Conservation (phyloP, 768 basidiomycete genomes). For the Xanthoconium purpureum region DNA sequence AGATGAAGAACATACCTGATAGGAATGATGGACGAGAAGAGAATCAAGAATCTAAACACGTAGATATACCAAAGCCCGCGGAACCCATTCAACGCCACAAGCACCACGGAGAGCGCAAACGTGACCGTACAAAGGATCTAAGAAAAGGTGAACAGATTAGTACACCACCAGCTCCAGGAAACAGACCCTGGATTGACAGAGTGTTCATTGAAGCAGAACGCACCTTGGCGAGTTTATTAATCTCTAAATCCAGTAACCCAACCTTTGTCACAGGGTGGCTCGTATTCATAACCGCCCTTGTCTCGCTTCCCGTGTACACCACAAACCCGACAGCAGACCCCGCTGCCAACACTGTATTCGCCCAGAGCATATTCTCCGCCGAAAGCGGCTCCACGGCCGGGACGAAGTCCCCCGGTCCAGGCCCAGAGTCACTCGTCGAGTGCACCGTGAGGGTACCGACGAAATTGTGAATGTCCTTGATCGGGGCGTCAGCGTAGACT, state of each 20-base stretch:
- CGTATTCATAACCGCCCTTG: conserved; percentile 97
- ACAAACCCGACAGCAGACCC: conserved; percentile 92
- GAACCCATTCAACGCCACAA: conserved; percentile 96
- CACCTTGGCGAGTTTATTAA: conserved; percentile 94
- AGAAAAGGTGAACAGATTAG: not conserved
- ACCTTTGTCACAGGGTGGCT: conserved; percentile 95
- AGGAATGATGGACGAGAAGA: conserved; percentile 98
- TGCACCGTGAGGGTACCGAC: conserved; percentile 87
- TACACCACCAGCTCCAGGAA: not conserved
- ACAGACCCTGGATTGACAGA: not conserved
- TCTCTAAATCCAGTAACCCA: conserved; percentile 88
- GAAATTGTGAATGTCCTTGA: conserved; percentile 95
- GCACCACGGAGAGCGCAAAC: conserved; percentile 83
- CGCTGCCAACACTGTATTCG: conserved; percentile 95
- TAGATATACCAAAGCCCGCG: conserved; percentile 95
- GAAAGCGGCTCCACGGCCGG: conserved; percentile 79
- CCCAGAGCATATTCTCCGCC: conserved; percentile 94
- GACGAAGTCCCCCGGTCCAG: conserved; percentile 36
- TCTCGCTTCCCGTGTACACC: conserved; percentile 92
- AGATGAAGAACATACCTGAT: conserved; percentile 70
- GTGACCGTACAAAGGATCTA: conserved; percentile 95
- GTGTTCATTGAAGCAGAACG: conserved; percentile 4
- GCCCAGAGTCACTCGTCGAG: conserved; percentile 27
- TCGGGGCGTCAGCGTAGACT: conserved; percentile 92
- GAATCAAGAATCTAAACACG: conserved; percentile 92